Conservation (phyloP, 768 basidiomycete genomes). For the Tulasnella sp. region DNA sequence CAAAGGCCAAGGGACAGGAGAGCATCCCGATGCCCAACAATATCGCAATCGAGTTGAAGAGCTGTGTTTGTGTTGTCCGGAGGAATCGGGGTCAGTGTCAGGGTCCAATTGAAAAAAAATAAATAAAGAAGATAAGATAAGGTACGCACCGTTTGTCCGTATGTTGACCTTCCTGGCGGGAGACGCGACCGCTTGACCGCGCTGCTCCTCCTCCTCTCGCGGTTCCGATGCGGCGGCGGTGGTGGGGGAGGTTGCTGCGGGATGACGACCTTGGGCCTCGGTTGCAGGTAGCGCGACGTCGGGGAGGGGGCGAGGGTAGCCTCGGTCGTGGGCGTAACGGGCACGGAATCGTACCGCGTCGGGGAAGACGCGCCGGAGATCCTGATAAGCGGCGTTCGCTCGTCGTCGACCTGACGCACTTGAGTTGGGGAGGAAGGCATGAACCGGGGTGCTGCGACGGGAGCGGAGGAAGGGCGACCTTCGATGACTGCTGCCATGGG, state of each 20-base stretch:
- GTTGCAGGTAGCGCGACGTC: not conserved
- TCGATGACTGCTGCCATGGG: not conserved
- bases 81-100: not conserved
- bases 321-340: not conserved
- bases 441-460: not conserved
- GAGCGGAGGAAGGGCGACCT: conserved; percentile 4
- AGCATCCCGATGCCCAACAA: conserved; percentile 85
- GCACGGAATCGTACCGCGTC: not conserved
- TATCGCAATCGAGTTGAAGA: conserved; percentile 87
- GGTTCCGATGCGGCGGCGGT: not conserved
- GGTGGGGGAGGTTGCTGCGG: not conserved
- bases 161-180: conserved; percentile 22
- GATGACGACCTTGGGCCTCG: not conserved
- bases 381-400: conserved; percentile 14
- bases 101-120: not conserved
- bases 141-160: conserved; percentile 22
- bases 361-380: conserved; percentile 11
- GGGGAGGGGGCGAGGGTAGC: not conserved
- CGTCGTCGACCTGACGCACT: conserved; percentile 8
- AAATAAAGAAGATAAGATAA: not conserved
- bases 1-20: conserved; percentile 85
- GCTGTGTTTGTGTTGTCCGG: conserved; percentile 48
- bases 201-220: not conserved
- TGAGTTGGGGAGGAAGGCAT: not conserved
- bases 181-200: not conserved